A percentile compares a stretch with the other conserved stretches of the same genome.
Conservation (phyloP, 2,329 filamentous ascomycete species). For the Dryadomyces quercivorus region DNA sequence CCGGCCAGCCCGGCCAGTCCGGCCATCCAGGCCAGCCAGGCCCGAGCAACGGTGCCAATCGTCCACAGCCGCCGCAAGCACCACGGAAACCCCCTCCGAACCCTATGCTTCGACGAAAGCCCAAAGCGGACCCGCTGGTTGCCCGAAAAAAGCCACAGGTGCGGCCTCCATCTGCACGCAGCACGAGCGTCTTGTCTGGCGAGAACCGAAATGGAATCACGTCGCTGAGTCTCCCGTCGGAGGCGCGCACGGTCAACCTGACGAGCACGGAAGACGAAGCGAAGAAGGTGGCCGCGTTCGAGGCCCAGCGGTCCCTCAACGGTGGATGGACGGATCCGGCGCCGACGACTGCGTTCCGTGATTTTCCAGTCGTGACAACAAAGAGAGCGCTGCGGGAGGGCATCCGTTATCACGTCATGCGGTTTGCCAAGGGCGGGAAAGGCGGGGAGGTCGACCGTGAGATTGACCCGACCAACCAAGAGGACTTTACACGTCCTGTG, state of each 20-base stretch:
- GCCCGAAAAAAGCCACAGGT: slow-evolving; percentile 40
- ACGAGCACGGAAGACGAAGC: slow-evolving; percentile 10
- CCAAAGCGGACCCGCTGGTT: slow-evolving; percentile 50
- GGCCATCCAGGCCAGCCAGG: background rate
- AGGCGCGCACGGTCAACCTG: slow-evolving; percentile 10
- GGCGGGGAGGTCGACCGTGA: slow-evolving; percentile 28
- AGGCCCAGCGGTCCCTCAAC: slow-evolving; percentile 31
- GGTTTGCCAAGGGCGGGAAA: slow-evolving; percentile 52
- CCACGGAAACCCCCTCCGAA: slow-evolving; percentile 20
- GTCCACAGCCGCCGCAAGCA: slow-evolving; percentile 10
- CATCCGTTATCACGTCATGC: slow-evolving; percentile 77
- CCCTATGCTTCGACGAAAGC: slow-evolving; percentile 28
- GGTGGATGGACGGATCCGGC: slow-evolving; percentile 45
- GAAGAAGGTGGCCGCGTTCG: slow-evolving; percentile 21
- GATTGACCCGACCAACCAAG: slow-evolving; percentile 58
- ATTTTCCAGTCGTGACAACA: slow-evolving; percentile 65
- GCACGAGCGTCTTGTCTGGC: slow-evolving; percentile 7
- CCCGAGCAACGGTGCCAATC: slow-evolving; percentile 1
- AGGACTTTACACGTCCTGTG: slow-evolving; percentile 78
- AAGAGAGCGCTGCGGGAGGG: slow-evolving; percentile 70
- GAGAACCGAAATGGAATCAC: slow-evolving; percentile 6
- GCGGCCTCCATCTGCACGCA: slow-evolving; percentile 19
- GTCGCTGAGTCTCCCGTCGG: slow-evolving; percentile 9
- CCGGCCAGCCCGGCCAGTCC: slow-evolving; percentile 11
- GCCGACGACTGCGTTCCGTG: slow-evolving; percentile 25